Evolutionary conservation across 441 rosid species (phyloP), one percentile per base, ranked within the genome.

Genomic region (Jatropha multifida): DNA sequence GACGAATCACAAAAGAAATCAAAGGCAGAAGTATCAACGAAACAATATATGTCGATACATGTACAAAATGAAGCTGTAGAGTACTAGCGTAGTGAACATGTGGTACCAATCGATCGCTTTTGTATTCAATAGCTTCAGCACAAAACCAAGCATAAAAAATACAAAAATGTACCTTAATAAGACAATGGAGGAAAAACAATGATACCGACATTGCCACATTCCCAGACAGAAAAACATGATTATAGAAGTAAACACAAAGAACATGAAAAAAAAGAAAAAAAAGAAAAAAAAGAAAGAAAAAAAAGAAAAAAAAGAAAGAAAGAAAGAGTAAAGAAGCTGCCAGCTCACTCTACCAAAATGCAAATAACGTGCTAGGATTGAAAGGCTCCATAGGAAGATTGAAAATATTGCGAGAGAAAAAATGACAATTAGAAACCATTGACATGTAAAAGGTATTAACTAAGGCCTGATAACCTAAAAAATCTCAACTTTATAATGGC

Each of bases 141-240:
- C 78, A 72, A 74, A 20, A 65, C 4, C 11, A 26, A 54, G 59
- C 68, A 69, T 37, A 56, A 68, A 68, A 7, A 60, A 41, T 3
- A 11, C 44, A 61, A 7, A 55, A 76, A 74, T n/a, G 12, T 48
- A 66, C 62, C 55, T 1, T 52, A 6, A 48, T 4, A 20, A 55
- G 23, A 15, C 17, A 64, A 58, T 23, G 1, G 32, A 2, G 55
- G 72, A 72, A n/a, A 5, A 48, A 75, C 9, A 66, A 51, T 8
- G 54, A 52, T 74, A 54, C 15, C 51, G 32, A 79, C 32, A 32
- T 32, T 68, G 72, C 37, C 58, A 41, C 60, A 55, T 51, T 46
- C 17, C 74, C 62, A 72, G 38, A 64, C 40, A 65, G 12, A 27
- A 72, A 48, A 58, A 52, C 65, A 76, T 26, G 37, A 59, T 72